Evolutionary conservation across 345 rosid genomes (phyloP), one percentile per base, ranked within the genome.

Genomic region (Lumnitzera racemosa): DNA sequence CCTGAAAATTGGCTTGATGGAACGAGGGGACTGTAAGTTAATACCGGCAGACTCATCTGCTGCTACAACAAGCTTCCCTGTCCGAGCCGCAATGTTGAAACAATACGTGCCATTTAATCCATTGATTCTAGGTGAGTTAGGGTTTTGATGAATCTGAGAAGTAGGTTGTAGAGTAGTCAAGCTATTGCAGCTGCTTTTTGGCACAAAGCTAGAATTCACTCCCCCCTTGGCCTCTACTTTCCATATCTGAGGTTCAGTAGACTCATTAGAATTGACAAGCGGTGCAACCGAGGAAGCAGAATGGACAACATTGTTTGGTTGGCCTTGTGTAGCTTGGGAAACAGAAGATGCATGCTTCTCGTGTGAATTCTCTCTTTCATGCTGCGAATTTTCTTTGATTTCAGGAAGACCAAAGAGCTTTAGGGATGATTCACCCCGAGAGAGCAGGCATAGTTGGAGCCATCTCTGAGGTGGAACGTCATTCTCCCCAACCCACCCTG

Each of bases 401-500:
- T 60, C 72, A 16, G 62, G 65, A 55, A 49, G 47, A 46, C 63
- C 56, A 25, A 53, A 55, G 51, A 66, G 72, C 59, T 47, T 54
- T 43, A 67, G 66, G 14, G 64, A 46, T 63, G 74, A 62, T n/a
- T 25, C 58, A 15, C 54, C 51, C 16, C 52, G 15, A 9, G 72
- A 66, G 46, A 73, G 17, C 51, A 53, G 57, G 46, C 63, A 66
- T 11, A 67, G 60, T 64, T 51, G 58, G 31, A 66, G 61, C 15
- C 71, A 60, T 62, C 63, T 76, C 54, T 52, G 79, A 15, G 76
- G 77, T 41, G 74, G 59, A 46, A 79, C 50, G 46, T 79, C 88
- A 57, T 86, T 76, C 70, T 86, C 96, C 60, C 83, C 90, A 46
- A 91, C 86, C 96, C 98, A 89, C 53, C 96, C 96, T 2, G 72